Percentiles rank a stretch among this genome's conserved stretches.
phyloP scores from a whole-genome alignment of 139 green algal genomes.

The Spirogloea muscicola region DNA sequence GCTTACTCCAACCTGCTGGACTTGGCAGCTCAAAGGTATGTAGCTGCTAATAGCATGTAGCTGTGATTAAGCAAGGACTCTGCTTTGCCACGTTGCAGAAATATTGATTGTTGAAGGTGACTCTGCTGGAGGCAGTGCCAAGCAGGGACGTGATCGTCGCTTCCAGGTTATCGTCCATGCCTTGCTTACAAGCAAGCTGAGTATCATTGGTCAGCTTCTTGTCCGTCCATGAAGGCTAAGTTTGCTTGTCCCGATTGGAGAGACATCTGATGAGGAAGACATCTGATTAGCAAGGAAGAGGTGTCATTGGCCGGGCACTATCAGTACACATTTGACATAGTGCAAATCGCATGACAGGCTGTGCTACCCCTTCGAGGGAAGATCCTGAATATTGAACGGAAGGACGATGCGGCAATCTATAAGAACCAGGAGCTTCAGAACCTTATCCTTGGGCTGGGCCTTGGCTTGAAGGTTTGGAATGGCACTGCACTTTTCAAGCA shows the following conservation, averaged over 20 bases:
- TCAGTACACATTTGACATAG: too few relatives aligned
- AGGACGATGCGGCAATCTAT: slow-evolving; percentile 76
- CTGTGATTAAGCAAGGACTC: slow-evolving; percentile 72
- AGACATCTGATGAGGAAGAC: too few relatives aligned
- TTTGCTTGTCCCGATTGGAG: too few relatives aligned
- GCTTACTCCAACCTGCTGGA: too few relatives aligned
- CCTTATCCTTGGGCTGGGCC: slow-evolving; percentile 87
- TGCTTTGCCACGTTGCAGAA: slow-evolving; percentile 54
- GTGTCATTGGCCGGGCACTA: too few relatives aligned
- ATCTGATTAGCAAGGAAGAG: too few relatives aligned
- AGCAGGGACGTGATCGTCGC: slow-evolving; percentile 83
- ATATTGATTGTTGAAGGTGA: slow-evolving; percentile 98
- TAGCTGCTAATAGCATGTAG: too few relatives aligned
- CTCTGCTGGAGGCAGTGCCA: slow-evolving; percentile 85
- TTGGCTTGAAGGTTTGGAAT: slow-evolving; percentile 74
- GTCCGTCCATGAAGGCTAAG: too few relatives aligned
- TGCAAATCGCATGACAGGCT: too few relatives aligned
- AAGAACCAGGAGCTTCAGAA: slow-evolving; percentile 92
- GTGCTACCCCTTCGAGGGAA: slow-evolving; percentile 93
- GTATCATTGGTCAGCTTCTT: slow-evolving; percentile 83
- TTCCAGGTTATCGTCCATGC: slow-evolving; percentile 86
- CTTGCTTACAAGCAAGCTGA: slow-evolving; percentile 92
- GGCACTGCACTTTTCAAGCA: too few relatives aligned
- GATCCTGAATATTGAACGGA: slow-evolving; percentile 94
- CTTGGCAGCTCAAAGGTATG: too few relatives aligned